Evolutionary conservation across 2,329 filamentous ascomycete species (phyloP), one percentile per base, ranked within the genome.

Genomic region (Ceratocystis lukuohia): DNA sequence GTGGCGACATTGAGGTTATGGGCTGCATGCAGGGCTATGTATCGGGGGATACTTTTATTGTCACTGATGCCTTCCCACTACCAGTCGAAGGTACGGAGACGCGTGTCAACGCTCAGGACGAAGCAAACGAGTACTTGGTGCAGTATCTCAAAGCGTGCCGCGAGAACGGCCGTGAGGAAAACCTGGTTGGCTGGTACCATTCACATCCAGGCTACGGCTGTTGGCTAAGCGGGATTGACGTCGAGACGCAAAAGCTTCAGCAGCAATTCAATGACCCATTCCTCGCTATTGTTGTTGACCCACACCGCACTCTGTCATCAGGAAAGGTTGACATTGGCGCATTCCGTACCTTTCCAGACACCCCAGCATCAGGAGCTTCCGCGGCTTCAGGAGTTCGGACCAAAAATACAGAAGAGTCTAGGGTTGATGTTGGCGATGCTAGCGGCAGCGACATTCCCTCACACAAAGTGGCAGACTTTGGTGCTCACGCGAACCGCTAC

Each of bases 21-120:
- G 94, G 94, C 67, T 77, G 99, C 71, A 99, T 99, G 94, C 89
- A 96, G 74, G 94, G 94, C 69, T 96, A 96, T 75, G 88, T 96
- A 62, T 84, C 90, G 70, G 85, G 87, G 53, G 87, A 95, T 72
- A 84, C 89, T 1, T 89, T 99, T 72, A 85, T 99, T 70, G 88
- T 99, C 65, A 97, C 92, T 1, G 94, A 99, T 73, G 91, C 92
- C 30, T 94, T 97, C 76, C 85, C 92, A 22, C 79, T 99, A 48
- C 94, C 94, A 0, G 94, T 99, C 50, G 94, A 99, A 75, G 94
- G 94, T 30, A 99, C 94, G n/a, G 94, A 99, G 78, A 99, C 94
- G 1, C 83, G 94, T 69, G 94, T 99, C 71, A 99, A 99, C 75
- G 94, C 94, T 0, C 91, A 96, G 73, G 88, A 88, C 70, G 92